Evolutionary conservation across 1,284 basidiomycete genomes (phyloP).

Genomic region (Malassezia obtusa): DNA sequence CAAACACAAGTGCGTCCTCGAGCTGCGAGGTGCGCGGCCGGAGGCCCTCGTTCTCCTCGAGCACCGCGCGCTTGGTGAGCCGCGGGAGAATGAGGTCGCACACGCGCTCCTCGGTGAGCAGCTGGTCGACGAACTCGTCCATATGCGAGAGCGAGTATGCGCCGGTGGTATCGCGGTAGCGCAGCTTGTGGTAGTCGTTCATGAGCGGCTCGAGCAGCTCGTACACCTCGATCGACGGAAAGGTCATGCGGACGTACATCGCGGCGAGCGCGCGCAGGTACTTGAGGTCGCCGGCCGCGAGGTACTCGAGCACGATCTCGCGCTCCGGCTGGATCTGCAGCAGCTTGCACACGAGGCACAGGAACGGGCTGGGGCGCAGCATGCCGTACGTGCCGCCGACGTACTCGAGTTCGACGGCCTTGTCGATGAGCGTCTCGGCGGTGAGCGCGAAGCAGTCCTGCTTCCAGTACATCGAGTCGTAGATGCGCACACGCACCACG

Average conservation of each 20-base stretch:
- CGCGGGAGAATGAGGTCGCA: constrained; percentile 94
- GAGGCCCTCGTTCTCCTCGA: constrained; percentile 85
- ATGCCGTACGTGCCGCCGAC: constrained; percentile 64
- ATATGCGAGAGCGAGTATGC: constrained; percentile 65
- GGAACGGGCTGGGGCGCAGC: constrained; percentile 49
- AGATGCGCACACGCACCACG: constrained; percentile 87
- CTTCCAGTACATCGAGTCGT: constrained; percentile 93
- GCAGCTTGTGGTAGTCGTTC: constrained; percentile 83
- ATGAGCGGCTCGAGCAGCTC: constrained; percentile 85
- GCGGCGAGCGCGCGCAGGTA: constrained; percentile 86
- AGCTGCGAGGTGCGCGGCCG: constrained; percentile 57
- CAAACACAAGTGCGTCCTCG: constrained; percentile 61
- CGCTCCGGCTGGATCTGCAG: constrained; percentile 95
- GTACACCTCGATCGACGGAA: constrained; percentile 77
- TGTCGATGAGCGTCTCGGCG: constrained; percentile 85
- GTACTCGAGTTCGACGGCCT: constrained; percentile 67
- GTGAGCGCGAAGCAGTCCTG: constrained; percentile 55
- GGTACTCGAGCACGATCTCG: constrained; percentile 86
- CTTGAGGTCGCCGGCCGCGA: constrained; percentile 88
- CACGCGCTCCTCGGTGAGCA: constrained; percentile 78
- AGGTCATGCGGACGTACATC: constrained; percentile 90
- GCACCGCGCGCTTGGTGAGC: constrained; percentile 68
- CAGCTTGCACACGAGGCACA: constrained; percentile 86
- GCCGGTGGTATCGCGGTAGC: constrained; percentile 65
- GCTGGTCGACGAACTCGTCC: constrained; percentile 80